These are phyloP conservation scores for Thermomyces lanuginosus DNA, from an alignment of 2,329 filamentous ascomycete species.

Conservation along the genomic window DNA sequence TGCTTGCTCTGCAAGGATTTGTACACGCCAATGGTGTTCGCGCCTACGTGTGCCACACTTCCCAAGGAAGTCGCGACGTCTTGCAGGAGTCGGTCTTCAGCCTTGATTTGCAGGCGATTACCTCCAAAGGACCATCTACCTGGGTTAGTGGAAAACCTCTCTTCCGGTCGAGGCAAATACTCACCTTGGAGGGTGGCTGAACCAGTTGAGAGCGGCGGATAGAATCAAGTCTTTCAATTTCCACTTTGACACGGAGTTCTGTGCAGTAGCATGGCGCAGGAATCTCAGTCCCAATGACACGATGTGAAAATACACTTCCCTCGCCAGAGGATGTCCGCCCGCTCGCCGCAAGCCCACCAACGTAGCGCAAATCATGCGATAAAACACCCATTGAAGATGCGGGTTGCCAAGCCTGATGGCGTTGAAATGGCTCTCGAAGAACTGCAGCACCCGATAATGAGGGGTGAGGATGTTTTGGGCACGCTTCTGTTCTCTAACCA, in stretches of 20 bases:
- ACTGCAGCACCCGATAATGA: conserved; percentile 71
- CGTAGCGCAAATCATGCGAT: conserved; percentile 64
- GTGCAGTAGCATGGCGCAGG: conserved; percentile 50
- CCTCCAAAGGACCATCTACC: conserved; percentile 84
- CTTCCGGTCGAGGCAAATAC: conserved; percentile 6
- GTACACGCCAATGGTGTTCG: conserved; percentile 33
- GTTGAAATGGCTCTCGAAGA: conserved; percentile 88
- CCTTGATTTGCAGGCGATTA: conserved; percentile 83
- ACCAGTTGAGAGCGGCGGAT: conserved; percentile 79
- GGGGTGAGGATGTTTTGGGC: conserved; percentile 74
- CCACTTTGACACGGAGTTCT: conserved; percentile 54
- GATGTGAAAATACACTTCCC: conserved; percentile 83
- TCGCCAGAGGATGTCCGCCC: conserved; percentile 65
- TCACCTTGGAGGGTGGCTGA: conserved; percentile 54
- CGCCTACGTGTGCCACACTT: conserved; percentile 44
- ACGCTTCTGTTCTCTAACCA: conserved; percentile 59
- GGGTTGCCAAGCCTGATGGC: conserved; percentile 72
- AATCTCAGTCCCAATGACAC: conserved; percentile 69
- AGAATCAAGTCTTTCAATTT: conserved; percentile 77
- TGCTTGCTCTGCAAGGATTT: conserved; percentile 63
- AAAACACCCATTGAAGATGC: conserved; percentile 66
- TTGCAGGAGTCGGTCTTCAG: conserved; percentile 65
- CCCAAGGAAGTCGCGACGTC: conserved; percentile 57
- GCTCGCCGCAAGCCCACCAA: conserved; percentile 56
- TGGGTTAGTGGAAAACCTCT: background rate